A percentile compares a stretch with the other conserved stretches of the same genome.
phyloP scores from a whole-genome alignment of 495 filamentous ascomycete species.

The Aspergillus biplanus region DNA sequence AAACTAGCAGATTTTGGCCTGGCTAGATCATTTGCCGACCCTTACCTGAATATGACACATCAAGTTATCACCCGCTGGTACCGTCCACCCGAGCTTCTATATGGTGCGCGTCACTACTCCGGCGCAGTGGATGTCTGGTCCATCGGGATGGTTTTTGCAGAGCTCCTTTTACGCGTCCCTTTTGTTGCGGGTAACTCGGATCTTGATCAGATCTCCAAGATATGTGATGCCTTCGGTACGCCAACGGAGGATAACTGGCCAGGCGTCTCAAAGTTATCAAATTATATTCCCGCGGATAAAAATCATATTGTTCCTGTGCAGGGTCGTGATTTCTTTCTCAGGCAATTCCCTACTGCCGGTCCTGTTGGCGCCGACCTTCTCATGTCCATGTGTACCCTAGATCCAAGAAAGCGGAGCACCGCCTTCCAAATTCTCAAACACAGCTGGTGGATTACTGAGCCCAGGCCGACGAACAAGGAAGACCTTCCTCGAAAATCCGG shows the following conservation, averaged over 20 bases:
- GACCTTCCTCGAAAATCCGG: constrained; percentile 76
- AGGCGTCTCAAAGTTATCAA: constrained; percentile 79
- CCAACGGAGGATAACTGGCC: constrained; percentile 96
- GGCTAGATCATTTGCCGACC: constrained; percentile 85
- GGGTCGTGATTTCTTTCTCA: constrained; percentile 68
- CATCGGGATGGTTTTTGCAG: constrained; percentile 90
- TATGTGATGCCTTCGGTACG: constrained; percentile 84
- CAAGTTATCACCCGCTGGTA: constrained; percentile 99
- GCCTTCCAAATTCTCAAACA: constrained; percentile 78
- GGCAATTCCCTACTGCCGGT: constrained; percentile 75
- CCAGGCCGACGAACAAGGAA: constrained; percentile 81
- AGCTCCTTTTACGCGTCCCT: constrained; percentile 80
- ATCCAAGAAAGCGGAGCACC: constrained; percentile 80
- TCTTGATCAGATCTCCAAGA: constrained; percentile 75
- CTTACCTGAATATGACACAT: constrained; percentile 83
- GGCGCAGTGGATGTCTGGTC: constrained; percentile 94
- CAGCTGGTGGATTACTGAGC: constrained; percentile 83
- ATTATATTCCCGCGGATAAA: constrained; percentile 65
- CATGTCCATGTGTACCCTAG: constrained; percentile 80
- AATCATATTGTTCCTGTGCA: constrained; percentile 60
- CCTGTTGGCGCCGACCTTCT: constrained; percentile 82
- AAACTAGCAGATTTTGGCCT: constrained; percentile 98
- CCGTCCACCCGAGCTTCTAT: constrained; percentile 89
- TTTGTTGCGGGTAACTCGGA: constrained; percentile 82
- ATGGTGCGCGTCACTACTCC: constrained; percentile 85